These are phyloP conservation scores for Flaveria trinervia DNA, from an alignment of 129 eudicot species.

Conservation along the genomic window DNA sequence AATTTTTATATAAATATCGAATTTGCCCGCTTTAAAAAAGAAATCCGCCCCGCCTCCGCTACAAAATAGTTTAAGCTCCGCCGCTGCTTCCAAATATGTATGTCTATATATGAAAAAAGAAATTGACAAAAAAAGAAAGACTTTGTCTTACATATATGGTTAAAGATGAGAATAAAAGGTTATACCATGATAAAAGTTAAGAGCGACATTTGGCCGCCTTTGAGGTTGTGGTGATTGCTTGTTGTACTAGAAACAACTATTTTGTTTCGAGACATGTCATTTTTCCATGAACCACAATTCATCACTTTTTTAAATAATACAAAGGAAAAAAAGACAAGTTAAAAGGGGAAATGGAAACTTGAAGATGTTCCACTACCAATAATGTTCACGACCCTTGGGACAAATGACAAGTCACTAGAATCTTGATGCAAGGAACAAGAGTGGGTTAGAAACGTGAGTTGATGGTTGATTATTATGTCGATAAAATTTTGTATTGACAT, in stretches of 20 bases:
- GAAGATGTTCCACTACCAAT: conserved; percentile 34
- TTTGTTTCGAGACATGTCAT: conserved; percentile 23
- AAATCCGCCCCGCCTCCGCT: too few relatives aligned
- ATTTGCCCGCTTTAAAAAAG: too few relatives aligned
- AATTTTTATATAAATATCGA: too few relatives aligned
- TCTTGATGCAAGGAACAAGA: conserved; percentile 4
- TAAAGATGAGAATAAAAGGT: background rate
- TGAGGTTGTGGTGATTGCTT: conserved; percentile 4
- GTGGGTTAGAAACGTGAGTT: too few relatives aligned
- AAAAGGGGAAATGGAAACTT: conserved; percentile 12
- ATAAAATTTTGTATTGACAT: background rate
- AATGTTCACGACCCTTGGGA: conserved; percentile 36
- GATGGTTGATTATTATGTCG: background rate
- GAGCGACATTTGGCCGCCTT: background rate
- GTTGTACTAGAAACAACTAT: conserved; percentile 15
- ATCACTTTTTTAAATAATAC: conserved; percentile 1
- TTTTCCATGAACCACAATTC: conserved; percentile 39
- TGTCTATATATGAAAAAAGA: background rate
- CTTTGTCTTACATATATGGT: too few relatives aligned
- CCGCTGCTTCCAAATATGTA: too few relatives aligned
- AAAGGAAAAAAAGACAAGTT: background rate
- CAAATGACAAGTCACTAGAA: conserved; percentile 26
- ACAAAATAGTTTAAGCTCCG: too few relatives aligned
- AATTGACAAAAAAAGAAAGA: too few relatives aligned
- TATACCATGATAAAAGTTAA: background rate